Base-by-base conservation (phyloP, 805 yeast species). In the Debaryomyces maramus region DNA sequence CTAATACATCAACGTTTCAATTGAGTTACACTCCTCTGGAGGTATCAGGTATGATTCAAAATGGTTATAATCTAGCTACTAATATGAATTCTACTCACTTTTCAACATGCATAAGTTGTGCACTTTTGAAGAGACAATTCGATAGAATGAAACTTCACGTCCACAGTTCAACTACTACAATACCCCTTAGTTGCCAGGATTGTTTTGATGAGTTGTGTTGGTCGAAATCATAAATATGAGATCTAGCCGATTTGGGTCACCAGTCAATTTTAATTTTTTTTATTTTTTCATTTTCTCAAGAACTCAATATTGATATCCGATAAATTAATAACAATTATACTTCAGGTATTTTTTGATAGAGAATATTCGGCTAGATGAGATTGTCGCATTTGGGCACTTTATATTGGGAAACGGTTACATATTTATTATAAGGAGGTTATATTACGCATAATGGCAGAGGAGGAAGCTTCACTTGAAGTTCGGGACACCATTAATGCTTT, bases 1-100 rank as follows among this genome's bases (percentile, higher is more conserved):
- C 85, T 3, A 81, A 81, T 51, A 72, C 75, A 0, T 80, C 85
- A 1, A 81, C 86, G 0, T 81, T 81, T 56, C 75, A 78, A 46
- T 55, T 78, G 35, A 69, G 73, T 16, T 81, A 79, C 52, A 66
- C 65, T 2, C 52, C 58, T 9, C 52, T 51, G 0, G 85, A 81
- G 51, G 61, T 67, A 4, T 41, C 48, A 2, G 55, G 60, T 3
- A 72, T 80, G 77, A 53, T 80, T 20, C 52, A 61, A 28, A 80
- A 79, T 47, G 84, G 85, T 0, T 73, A 65, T 47, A 67, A 69
- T 33, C 55, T 81, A 18, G 82, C 78, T 23, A 73, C 80, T 0
- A 55, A 52, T 36, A 61, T 56, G 9, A 73, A 77, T 43, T 70
- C 75, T 3, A 56, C 72, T 0, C 50, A 59, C 31, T 80, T 62